These are phyloP conservation scores for Clarireedia hainanense DNA, from an alignment of 2,329 filamentous ascomycete genomes.

Conservation along the genomic window DNA sequence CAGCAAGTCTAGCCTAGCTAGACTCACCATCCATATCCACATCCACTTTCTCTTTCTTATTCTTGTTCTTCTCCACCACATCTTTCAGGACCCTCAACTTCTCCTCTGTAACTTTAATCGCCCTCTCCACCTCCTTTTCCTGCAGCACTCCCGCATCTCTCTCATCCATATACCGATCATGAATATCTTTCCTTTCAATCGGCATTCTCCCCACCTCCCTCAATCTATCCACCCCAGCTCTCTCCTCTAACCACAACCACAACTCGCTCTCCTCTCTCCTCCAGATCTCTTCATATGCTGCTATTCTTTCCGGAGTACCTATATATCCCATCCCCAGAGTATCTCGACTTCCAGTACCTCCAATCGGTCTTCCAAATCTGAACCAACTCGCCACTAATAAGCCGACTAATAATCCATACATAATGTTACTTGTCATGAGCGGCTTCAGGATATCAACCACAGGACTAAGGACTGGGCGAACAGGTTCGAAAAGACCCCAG, in stretches of 20 bases:
- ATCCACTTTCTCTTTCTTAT: neutral
- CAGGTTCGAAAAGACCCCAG: conserved; percentile 79
- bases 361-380: conserved; percentile 43
- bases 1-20: too few species aligned
- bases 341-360: conserved; percentile 31
- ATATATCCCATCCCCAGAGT: conserved; percentile 33
- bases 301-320: conserved; percentile 54
- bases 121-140: conserved; percentile 25
- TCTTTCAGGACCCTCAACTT: conserved; percentile 69
- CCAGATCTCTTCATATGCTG: conserved; percentile 85
- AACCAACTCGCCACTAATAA: conserved; percentile 71
- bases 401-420: conserved; percentile 67
- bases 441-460: conserved; percentile 61
- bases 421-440: conserved; percentile 66
- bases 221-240: conserved; percentile 62
- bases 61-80: conserved; percentile 45
- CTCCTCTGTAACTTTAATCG: conserved; percentile 66
- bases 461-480: conserved; percentile 63
- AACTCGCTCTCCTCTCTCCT: conserved; percentile 31
- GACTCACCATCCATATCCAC: neutral
- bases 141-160: conserved; percentile 16
- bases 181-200: conserved; percentile 19
- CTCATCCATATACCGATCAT: conserved; percentile 22
- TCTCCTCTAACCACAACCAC: conserved; percentile 29
- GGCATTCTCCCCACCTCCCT: conserved; percentile 38